Evolutionary conservation across 228 moss, liverwort and hornwort species (phyloP).

Genomic region (Sphagnum fallax): DNA sequence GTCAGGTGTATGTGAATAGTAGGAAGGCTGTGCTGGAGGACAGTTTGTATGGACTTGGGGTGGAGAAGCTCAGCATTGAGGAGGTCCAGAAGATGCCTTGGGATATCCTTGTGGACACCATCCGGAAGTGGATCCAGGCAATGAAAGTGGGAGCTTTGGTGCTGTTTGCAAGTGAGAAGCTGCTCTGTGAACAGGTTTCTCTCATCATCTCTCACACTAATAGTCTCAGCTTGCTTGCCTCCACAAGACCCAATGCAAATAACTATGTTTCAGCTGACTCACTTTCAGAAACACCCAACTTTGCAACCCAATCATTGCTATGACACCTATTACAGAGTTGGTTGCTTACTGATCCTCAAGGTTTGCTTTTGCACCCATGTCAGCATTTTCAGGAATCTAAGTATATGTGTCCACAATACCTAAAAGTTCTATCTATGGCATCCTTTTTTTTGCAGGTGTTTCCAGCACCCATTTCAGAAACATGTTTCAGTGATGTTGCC

Average conservation of each 20-base stretch:
- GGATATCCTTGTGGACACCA: constrained; percentile 79
- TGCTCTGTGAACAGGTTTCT: constrained; percentile 58
- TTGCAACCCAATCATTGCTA: too few relatives aligned
- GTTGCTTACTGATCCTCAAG: too few relatives aligned
- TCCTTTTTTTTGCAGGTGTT: constrained; percentile 30
- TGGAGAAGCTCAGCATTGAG: constrained; percentile 79
- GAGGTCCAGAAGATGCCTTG: constrained; percentile 96
- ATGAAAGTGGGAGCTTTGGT: constrained; percentile 94
- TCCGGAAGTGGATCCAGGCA: constrained; percentile 96
- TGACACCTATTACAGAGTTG: too few relatives aligned
- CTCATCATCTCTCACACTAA: too few relatives aligned
- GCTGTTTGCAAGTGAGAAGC: constrained; percentile 79
- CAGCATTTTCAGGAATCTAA: too few relatives aligned
- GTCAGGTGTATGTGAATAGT: constrained; percentile 58
- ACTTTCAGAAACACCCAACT: too few relatives aligned
- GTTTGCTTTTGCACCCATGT: too few relatives aligned
- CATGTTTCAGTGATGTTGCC: constrained; percentile 67
- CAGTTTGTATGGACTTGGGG: constrained; percentile 69
- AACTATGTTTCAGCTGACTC: too few relatives aligned
- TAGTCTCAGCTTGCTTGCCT: too few relatives aligned
- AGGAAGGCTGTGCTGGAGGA: constrained; percentile 73
- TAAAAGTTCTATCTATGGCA: too few relatives aligned
- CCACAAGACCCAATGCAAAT: too few relatives aligned
- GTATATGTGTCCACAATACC: too few relatives aligned
- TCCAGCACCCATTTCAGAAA: constrained; percentile 39